A percentile compares a stretch with the other conserved stretches of the same genome.
Conservation (phyloP, 2,329 filamentous ascomycete genomes). For the Ophiocordyceps australis region DNA sequence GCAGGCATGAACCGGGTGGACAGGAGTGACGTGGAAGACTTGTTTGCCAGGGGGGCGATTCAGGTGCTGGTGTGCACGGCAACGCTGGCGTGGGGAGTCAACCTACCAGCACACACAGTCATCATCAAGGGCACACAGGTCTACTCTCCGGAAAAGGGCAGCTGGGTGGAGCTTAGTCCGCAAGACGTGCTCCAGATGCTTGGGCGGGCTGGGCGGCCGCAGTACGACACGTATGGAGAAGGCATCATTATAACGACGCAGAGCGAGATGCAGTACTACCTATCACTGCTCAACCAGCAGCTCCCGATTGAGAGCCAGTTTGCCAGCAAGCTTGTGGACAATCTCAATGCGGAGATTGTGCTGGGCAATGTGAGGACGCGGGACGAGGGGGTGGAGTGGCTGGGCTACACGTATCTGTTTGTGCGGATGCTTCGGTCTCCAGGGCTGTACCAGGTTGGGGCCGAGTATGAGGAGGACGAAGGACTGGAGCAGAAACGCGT, state of each 20-base stretch:
- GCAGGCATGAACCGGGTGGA: constrained; percentile 94
- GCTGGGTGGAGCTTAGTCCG: constrained; percentile 93
- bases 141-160: constrained; percentile 96
- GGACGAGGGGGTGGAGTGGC: constrained; percentile 97
- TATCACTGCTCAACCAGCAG: constrained; percentile 92
- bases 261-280: constrained; percentile 87
- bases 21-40: constrained; percentile 83
- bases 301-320: constrained; percentile 95
- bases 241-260: constrained; percentile 98
- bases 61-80: constrained; percentile 95
- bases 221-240: constrained; percentile 95
- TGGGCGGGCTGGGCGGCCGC: constrained; percentile 85
- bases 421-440: constrained; percentile 94
- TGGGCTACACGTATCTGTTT: constrained; percentile 95
- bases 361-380: constrained; percentile 80
- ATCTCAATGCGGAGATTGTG: constrained; percentile 90
- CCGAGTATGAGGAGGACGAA: constrained; percentile 87
- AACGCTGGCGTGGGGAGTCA: constrained; percentile 98
- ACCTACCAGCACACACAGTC: constrained; percentile 90
- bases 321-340: constrained; percentile 82
- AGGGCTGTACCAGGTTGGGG: constrained; percentile 84
- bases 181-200: constrained; percentile 98
- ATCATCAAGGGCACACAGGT: constrained; percentile 98
- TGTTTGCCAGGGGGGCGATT: constrained; percentile 80
- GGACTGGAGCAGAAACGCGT: constrained; percentile 90